A percentile compares a stretch with the other conserved stretches of the same genome.
These are phyloP conservation scores for Mycena chlorophos DNA, from an alignment of 768 basidiomycete genomes.

Conservation along the genomic window DNA sequence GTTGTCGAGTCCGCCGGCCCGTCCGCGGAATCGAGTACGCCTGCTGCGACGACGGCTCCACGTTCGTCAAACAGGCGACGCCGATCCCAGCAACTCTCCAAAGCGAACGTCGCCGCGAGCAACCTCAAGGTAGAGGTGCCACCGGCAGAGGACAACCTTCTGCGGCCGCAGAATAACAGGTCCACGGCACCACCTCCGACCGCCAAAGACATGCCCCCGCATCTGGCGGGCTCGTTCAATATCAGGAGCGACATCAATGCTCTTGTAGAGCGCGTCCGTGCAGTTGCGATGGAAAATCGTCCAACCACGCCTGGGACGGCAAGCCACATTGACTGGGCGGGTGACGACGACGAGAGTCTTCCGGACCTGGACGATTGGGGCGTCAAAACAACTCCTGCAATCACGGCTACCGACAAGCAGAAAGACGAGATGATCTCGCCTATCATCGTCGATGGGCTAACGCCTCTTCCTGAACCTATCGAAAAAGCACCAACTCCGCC, in stretches of 20 bases:
- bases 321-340: conserved; percentile 85
- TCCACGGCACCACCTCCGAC: conserved; percentile 33
- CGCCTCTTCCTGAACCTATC: conserved; percentile 54
- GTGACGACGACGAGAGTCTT: conserved; percentile 79
- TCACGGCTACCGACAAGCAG: conserved; percentile 20
- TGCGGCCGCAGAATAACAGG: conserved; percentile 34
- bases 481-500: conserved; percentile 23
- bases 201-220: conserved; percentile 62
- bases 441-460: conserved; percentile 63
- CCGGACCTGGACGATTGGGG: conserved; percentile 90
- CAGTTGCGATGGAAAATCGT: conserved; percentile 69
- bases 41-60: conserved; percentile 32
- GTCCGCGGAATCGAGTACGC: conserved; percentile 25
- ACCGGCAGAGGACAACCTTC: conserved; percentile 33
- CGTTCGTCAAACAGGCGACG: conserved; percentile 50
- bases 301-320: conserved; percentile 64
- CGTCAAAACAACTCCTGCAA: conserved; percentile 40
- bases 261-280: conserved; percentile 75
- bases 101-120: conserved; percentile 24
- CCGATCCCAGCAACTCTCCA: conserved; percentile 46
- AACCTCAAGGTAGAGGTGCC: conserved; percentile 36
- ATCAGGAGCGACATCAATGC: conserved; percentile 68
- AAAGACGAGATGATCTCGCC: conserved; percentile 59
- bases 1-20: conserved; percentile 26
- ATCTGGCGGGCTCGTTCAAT: conserved; percentile 46